These are phyloP conservation scores for Ophioceras dolichostomum DNA, from an alignment of 2,329 filamentous ascomycete species.

Conservation along the genomic window DNA sequence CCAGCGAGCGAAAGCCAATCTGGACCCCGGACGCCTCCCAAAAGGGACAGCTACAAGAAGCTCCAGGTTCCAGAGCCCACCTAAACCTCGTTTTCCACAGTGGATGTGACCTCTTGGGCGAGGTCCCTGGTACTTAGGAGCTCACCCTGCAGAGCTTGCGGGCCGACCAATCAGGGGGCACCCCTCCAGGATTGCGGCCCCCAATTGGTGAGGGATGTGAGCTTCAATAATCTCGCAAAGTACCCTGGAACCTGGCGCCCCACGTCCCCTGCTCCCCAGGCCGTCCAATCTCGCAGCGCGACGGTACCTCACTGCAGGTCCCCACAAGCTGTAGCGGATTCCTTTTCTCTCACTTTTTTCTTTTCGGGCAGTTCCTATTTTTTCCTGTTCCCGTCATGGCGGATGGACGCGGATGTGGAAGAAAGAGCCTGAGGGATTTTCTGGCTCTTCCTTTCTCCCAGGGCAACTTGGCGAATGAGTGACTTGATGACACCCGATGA, in stretches of 20 bases:
- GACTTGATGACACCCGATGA: no score
- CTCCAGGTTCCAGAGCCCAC: neutral
- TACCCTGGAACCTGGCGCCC: constrained; percentile 13
- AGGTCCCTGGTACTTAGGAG: constrained; percentile 3
- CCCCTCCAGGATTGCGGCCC: no score
- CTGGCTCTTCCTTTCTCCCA: no score
- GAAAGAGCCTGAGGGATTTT: neutral
- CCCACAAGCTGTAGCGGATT: constrained; percentile 11
- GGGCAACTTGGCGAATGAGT: no score
- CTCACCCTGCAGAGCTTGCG: neutral
- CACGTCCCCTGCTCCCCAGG: constrained; percentile 7
- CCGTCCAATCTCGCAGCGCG: constrained; percentile 9
- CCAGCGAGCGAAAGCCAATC: neutral
- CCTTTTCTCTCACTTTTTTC: neutral
- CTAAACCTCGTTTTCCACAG: constrained; percentile 1
- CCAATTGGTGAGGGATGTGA: constrained; percentile 7
- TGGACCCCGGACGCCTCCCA: neutral
- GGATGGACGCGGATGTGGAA: no score
- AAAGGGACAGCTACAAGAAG: neutral
- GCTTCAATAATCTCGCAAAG: constrained; percentile 16
- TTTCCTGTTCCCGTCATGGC: no score
- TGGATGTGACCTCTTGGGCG: neutral
- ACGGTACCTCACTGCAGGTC: constrained; percentile 15
- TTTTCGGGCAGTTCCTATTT: neutral
- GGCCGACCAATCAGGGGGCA: no score